phyloP scores from a whole-genome alignment of 2,329 filamentous ascomycete genomes.

The Fusarium lyarnte region DNA sequence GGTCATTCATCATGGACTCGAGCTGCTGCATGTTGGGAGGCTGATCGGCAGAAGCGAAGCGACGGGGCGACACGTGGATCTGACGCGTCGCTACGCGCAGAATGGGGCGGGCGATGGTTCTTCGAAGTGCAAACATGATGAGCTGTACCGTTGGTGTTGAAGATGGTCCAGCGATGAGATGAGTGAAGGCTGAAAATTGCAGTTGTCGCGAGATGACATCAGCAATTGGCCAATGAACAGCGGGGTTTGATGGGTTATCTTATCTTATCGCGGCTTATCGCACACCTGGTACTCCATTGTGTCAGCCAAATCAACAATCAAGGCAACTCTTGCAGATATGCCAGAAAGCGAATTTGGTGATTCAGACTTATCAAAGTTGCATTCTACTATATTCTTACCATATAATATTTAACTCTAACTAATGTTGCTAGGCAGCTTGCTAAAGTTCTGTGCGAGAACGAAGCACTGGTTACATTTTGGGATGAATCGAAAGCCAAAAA shows the following conservation, averaged over 20 bases:
- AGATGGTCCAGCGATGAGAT: background rate
- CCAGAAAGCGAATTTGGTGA: rapidly evolving
- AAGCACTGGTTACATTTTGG: background rate
- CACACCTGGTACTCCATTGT: background rate
- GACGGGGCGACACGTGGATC: slow-evolving; percentile 20
- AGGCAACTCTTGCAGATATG: background rate
- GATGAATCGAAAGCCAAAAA: rapidly evolving
- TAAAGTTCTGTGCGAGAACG: no score
- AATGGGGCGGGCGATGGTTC: slow-evolving; percentile 12
- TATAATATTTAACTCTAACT: no score
- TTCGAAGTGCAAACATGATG: slow-evolving; percentile 31
- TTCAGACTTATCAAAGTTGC: background rate
- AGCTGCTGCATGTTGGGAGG: slow-evolving; percentile 26
- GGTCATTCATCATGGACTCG: slow-evolving; percentile 37
- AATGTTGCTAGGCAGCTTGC: no score
- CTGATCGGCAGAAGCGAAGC: slow-evolving; percentile 21
- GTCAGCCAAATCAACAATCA: background rate
- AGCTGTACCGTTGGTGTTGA: background rate
- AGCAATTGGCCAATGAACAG: background rate
- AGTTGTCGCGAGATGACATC: slow-evolving; percentile 14
- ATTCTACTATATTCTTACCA: no score
- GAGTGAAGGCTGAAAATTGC: slow-evolving; percentile 15
- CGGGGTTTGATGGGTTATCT: background rate
- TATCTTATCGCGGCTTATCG: slow-evolving; percentile 9
- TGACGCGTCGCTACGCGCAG: slow-evolving; percentile 23